Evolutionary conservation across 495 filamentous ascomycete species (phyloP), one percentile per base, ranked within the genome.

Genomic region (Pyronema domesticum): DNA sequence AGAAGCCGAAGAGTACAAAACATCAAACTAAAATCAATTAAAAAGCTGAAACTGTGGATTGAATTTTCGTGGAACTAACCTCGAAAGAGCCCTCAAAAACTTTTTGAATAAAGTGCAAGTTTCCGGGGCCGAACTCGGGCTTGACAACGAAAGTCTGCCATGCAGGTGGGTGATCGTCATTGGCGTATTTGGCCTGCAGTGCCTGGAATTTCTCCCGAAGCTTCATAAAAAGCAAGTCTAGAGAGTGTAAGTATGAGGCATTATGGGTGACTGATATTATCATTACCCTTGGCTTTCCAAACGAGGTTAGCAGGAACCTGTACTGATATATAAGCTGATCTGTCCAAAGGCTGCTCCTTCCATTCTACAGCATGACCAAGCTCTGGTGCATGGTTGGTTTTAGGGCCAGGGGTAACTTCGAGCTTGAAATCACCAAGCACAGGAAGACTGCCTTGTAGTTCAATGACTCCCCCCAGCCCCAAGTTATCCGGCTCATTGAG

Each of bases 71-170:
- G 34, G 44, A 45, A 46, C 57, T 50, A 71, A 79, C 76, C 72
- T 85, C 86, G 65, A 96, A 98, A 18, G 80, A 61, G 0, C 93
- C 93, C 64, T 85, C 77, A 65, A 95, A 98, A 3, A 88, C 75
- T 68, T 94, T 96, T 68, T 98, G 89, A 39, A 96, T 76, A 46
- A 93, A 71, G 57, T 98, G 91, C 3, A 87, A 60, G 62, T 96
- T 96, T 11, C 89, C 93, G 15, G 69, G 47, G 10, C 78, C 79
- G 15, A 85, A 80, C 0, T 69, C 62, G 55, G 93, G 81, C 37
- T 71, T 66, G 51, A 96, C 74, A 4, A 83, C 88, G 66, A 89
- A 95, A 0, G 86, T 74, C 67, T 94, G 86, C 68, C 81, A 82
- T 1, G 89, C 83, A 6, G 89, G 91, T 13, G 89, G 87, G 11